Base-by-base conservation (phyloP, 805 yeast species). In the Zygosaccharomyces bisporus region DNA sequence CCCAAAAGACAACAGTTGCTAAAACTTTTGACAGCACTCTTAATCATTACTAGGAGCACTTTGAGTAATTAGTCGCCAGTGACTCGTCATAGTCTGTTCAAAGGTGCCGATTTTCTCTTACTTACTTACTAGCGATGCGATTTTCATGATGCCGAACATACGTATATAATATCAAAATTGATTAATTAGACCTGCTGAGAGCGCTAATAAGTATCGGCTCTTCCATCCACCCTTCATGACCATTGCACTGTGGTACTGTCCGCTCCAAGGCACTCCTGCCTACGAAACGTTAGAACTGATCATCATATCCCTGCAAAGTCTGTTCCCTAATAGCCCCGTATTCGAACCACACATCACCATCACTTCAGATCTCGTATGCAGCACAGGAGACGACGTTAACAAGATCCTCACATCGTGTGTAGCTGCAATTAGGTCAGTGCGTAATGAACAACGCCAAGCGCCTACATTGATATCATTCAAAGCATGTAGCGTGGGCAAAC, bases 291-390 rank as follows among this genome's bases (percentile, higher is more conserved):
- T 86, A 17, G 66, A 69, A 10, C 76, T 83, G 14, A 68, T 83
- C 29, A 81, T 82, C 62, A 68, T 74, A n/a, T 80, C 88, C 7
- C 62, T 86, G 27, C 76, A 75, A 34, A 81, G 90, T 1, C 66
- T 84, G n/a, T 83, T 86, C 56, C 84, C 85, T 8, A 83, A 80
- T 41, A 80, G 88, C 1, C 83, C 84, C 2, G 60, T 56, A 23
- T 80, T 85, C 54, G 84, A 78, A 49, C 95, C 95, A 3, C 95
- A 86, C 58, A 72, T 86, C 27, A 86, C 95, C 1, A 71, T 86
- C 20, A 79, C 88, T 2, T 73, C 87, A n/a, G 74, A 77, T 45
- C 67, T 86, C 24, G 67, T 63, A 1, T 66, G 81, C 20, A 62
- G 69, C 19, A 68, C 73, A 9, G 72, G 73, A 33, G 76, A 76